A percentile compares a stretch with the other conserved stretches of the same genome.
These are phyloP conservation scores for Fimicolochytrium jonesii DNA, from an alignment of 192 early-diverging fungal species.

Conservation along the genomic window DNA sequence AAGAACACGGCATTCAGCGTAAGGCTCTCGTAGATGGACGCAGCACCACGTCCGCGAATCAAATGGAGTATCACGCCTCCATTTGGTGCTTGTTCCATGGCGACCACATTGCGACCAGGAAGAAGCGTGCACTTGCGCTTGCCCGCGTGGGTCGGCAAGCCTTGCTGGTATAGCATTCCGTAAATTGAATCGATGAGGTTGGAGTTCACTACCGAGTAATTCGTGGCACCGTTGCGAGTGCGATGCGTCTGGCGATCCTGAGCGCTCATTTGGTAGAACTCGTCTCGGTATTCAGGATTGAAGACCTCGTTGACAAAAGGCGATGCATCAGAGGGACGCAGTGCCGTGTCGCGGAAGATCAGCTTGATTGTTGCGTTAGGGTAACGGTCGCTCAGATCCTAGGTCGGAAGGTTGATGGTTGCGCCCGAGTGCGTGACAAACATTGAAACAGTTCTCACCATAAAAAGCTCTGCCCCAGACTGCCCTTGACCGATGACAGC, in stretches of 20 bases:
- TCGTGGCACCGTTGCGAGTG: conserved; percentile 6
- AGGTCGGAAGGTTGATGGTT: no score
- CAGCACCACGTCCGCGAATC: no score
- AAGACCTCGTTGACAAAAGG: conserved; percentile 35
- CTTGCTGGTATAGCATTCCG: conserved; percentile 24
- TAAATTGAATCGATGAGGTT: conserved; percentile 24
- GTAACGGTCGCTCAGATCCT: not conserved
- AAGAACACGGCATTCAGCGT: conserved; percentile 16
- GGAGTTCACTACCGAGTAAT: conserved; percentile 29
- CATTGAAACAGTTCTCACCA: no score
- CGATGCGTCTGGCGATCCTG: not conserved
- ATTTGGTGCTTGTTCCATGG: no score
- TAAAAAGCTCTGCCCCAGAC: conserved; percentile 5
- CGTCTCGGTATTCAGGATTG: conserved; percentile 17
- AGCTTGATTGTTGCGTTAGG: conserved; percentile 17
- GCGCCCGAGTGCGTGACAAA: no score
- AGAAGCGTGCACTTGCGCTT: not conserved
- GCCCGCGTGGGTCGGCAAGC: not conserved
- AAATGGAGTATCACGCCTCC: no score
- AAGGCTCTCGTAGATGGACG: no score
- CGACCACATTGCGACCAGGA: not conserved
- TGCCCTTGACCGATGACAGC: conserved; percentile 12
- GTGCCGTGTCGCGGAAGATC: conserved; percentile 17
- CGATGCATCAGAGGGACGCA: conserved; percentile 22
- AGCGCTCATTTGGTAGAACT: conserved; percentile 6